Percentiles rank a stretch among this genome's conserved stretches.
Evolutionary conservation across 768 basidiomycete genomes (phyloP).

Genomic region (Neoboletus subvelutipes): DNA sequence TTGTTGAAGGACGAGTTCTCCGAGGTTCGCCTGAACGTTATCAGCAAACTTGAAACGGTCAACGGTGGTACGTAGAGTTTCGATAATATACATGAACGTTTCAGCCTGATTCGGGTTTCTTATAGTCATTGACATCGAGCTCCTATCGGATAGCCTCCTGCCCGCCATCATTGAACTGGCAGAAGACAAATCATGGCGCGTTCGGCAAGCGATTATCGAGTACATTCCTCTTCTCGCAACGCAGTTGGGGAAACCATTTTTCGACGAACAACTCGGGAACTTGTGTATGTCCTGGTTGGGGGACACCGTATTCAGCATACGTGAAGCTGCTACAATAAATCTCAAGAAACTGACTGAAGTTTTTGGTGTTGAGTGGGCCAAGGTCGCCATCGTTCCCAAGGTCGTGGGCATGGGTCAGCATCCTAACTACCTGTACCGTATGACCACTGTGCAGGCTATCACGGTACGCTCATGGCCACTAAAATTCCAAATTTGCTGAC

Average conservation of each 20-base stretch:
- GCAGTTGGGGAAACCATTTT: conserved; percentile 95
- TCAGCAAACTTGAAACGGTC: conserved; percentile 96
- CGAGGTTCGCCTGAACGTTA: conserved; percentile 95
- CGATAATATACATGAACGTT: neutral
- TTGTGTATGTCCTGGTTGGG: conserved; percentile 99
- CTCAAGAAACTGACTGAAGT: conserved; percentile 96
- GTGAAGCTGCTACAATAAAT: conserved; percentile 97
- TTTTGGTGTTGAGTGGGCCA: conserved; percentile 98
- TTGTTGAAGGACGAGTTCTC: conserved; percentile 98
- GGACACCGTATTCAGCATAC: conserved; percentile 97
- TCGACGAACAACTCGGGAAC: conserved; percentile 95
- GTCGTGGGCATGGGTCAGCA: conserved; percentile 96
- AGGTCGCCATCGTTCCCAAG: conserved; percentile 90
- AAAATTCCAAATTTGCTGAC: conserved; percentile 2
- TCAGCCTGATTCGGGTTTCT: conserved; percentile 9
- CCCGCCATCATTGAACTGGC: conserved; percentile 98
- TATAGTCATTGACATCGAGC: conserved; percentile 95
- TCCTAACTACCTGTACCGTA: conserved; percentile 94
- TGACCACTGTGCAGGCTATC: conserved; percentile 99
- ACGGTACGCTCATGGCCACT: conserved; percentile 56
- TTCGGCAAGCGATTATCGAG: conserved; percentile 99
- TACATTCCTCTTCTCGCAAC: conserved; percentile 98
- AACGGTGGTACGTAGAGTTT: conserved; percentile 66
- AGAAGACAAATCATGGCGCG: conserved; percentile 99
- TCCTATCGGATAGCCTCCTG: conserved; percentile 89